Conservation (phyloP, 2,329 filamentous ascomycete genomes). For the Pseudopithomyces chartarum region DNA sequence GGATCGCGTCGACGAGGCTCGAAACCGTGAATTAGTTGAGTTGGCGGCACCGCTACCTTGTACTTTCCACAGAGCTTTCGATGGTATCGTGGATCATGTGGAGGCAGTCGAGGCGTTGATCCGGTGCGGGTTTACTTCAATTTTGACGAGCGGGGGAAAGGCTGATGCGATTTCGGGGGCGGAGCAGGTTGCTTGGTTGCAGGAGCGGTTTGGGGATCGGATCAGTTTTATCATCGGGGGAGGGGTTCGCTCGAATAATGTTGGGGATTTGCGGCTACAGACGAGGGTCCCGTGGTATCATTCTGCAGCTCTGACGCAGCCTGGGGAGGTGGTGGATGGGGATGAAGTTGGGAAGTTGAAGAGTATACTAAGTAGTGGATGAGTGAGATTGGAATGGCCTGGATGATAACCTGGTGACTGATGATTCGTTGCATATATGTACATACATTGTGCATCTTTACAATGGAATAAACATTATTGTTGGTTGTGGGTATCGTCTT, state of each 20-base stretch:
- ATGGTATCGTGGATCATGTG: slow-evolving; percentile 43
- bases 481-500: neutral
- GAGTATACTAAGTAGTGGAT: slow-evolving; percentile 1
- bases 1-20: slow-evolving; percentile 46
- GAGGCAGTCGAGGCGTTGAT: slow-evolving; percentile 46
- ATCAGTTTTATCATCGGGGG: slow-evolving; percentile 58
- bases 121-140: slow-evolving; percentile 50
- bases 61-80: slow-evolving; percentile 62
- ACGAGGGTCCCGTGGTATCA: slow-evolving; percentile 48
- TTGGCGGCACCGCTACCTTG: slow-evolving; percentile 51
- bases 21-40: slow-evolving; percentile 50
- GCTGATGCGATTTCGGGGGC: slow-evolving; percentile 42
- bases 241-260: slow-evolving; percentile 54
- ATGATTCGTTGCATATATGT: slow-evolving; percentile 1
- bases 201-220: slow-evolving; percentile 31
- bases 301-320: slow-evolving; percentile 49
- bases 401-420: neutral
- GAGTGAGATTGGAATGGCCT: neutral
- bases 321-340: slow-evolving; percentile 38
- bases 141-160: slow-evolving; percentile 57
- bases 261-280: slow-evolving; percentile 37
- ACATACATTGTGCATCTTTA: neutral
- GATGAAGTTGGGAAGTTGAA: slow-evolving; percentile 31
- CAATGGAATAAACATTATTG: neutral
- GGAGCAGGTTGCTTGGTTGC: slow-evolving; percentile 37